Conservation (phyloP, 2,329 filamentous ascomycete genomes). For the Massarina eburnea region DNA sequence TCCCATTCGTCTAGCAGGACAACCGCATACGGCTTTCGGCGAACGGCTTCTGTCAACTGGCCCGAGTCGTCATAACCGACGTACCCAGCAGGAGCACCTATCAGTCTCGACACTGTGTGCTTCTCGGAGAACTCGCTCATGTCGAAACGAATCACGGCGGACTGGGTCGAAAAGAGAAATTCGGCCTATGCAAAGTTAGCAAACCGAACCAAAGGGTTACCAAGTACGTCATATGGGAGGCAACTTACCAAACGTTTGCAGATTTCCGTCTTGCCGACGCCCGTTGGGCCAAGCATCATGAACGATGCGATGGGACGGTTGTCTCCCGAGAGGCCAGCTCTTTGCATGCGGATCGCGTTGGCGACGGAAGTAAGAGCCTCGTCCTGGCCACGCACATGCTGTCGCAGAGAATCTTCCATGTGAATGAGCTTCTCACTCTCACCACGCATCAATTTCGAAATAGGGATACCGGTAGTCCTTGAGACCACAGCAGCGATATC, state of each 20-base stretch:
- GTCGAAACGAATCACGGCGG: slow-evolving; percentile 89
- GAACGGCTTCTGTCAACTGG: slow-evolving; percentile 91
- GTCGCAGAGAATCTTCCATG: slow-evolving; percentile 87
- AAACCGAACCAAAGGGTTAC: too few relatives aligned
- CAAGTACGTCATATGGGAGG: too few relatives aligned
- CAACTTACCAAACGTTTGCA: slow-evolving; percentile 97
- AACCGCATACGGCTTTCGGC: slow-evolving; percentile 92
- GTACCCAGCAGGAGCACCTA: slow-evolving; percentile 91
- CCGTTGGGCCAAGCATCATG: slow-evolving; percentile 96
- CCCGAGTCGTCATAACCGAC: slow-evolving; percentile 97
- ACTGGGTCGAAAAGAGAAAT: slow-evolving; percentile 91
- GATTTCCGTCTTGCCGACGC: slow-evolving; percentile 95
- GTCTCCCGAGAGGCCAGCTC: slow-evolving; percentile 87
- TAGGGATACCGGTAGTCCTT: slow-evolving; percentile 86
- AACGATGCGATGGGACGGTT: slow-evolving; percentile 91
- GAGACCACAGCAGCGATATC: slow-evolving; percentile 94
- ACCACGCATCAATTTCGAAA: slow-evolving; percentile 87
- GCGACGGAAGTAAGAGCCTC: slow-evolving; percentile 89
- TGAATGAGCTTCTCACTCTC: slow-evolving; percentile 93
- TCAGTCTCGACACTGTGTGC: slow-evolving; percentile 89
- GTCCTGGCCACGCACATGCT: slow-evolving; percentile 88
- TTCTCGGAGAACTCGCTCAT: slow-evolving; percentile 99
- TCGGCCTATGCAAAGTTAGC: too few relatives aligned
- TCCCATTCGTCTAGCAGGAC: slow-evolving; percentile 97
- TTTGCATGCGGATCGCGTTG: slow-evolving; percentile 89